Conservation (phyloP, 345 rosid genomes). For the Noccaea caerulescens region DNA sequence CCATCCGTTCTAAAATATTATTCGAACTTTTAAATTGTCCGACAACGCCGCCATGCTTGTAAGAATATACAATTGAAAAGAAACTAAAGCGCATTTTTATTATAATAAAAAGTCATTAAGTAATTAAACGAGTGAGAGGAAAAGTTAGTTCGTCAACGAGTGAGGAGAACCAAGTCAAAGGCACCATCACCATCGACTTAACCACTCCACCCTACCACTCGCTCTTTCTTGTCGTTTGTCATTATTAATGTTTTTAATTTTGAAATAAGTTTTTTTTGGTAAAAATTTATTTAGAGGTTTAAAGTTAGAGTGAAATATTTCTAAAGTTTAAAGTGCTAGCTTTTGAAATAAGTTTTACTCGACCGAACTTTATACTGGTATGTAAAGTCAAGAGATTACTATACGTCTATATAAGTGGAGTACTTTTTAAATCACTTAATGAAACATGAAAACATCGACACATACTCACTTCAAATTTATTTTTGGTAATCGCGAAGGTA, state of each 20-base stretch:
- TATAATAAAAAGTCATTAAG: background rate
- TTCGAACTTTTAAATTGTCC: conserved; percentile 24
- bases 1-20: conserved; percentile 7
- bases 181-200: conserved; percentile 46
- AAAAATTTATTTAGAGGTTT: too few species aligned
- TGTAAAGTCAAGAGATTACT: conserved; percentile 2
- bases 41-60: conserved; percentile 42
- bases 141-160: conserved; percentile 25
- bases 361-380: conserved; percentile 4
- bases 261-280: conserved; percentile 7
- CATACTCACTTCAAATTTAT: background rate
- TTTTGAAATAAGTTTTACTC: too few species aligned
- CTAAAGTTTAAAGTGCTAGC: too few species aligned
- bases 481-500: background rate
- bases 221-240: conserved; percentile 34
- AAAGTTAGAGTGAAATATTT: too few species aligned
- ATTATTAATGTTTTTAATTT: background rate
- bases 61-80: background rate
- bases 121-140: conserved; percentile 18
- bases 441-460: background rate
- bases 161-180: conserved; percentile 43
- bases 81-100: background rate
- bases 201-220: conserved; percentile 47
- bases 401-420: background rate
- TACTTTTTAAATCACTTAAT: background rate